Base-by-base conservation (phyloP, 1,284 basidiomycete species). In the Rhodotorula mucilaginosa region DNA sequence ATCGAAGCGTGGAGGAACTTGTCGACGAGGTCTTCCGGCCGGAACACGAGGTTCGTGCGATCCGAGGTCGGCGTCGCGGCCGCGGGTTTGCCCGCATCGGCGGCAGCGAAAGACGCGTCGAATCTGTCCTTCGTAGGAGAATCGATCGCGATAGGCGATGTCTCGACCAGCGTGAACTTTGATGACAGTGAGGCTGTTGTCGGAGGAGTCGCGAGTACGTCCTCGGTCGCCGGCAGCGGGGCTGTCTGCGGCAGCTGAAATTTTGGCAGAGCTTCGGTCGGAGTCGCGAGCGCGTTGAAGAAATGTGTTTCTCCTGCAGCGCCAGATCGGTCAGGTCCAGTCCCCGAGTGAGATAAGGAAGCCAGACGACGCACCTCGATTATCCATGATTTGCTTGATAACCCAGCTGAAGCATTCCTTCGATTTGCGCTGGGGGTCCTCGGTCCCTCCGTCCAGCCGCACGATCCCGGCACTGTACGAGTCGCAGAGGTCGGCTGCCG, bases 1-100 rank as follows among this genome's bases (percentile, higher is more conserved):
- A 80, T 78, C 5, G 77, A 71, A 1, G 80, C 79, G 56, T 76
- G 79, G 12, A 80, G 72, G 59, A 80, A 78, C 66, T 80, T 80
- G 71, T 80, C 78, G 60, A 80, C 73, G 63, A 80, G 61, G 52
- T 78, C 78, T 0, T 79, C 75, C 2, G 67, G 67, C 19, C 68
- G 67, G 62, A 78, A 76, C 67, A 77, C 77, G 3, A 79, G 65
- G 60, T 80, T 52, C 15, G 23, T 21, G 21, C 51, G 51, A 5
- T 13, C 51, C 23, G n/a, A n/a, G 4, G 51, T n/a, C 23, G 51
- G 51, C 51, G 10, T 52, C 21, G 21, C 12, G 12, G 19, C 16
- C 18, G 26, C 26, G 26, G 3, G 51, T n/a, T 23, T 21, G 5
- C 3, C 19, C 21, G 23, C 51, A n/a, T 8, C n/a, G 21, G 21